Conservation (phyloP, 306 rosid genomes). For the Macrotyloma uniflorum region DNA sequence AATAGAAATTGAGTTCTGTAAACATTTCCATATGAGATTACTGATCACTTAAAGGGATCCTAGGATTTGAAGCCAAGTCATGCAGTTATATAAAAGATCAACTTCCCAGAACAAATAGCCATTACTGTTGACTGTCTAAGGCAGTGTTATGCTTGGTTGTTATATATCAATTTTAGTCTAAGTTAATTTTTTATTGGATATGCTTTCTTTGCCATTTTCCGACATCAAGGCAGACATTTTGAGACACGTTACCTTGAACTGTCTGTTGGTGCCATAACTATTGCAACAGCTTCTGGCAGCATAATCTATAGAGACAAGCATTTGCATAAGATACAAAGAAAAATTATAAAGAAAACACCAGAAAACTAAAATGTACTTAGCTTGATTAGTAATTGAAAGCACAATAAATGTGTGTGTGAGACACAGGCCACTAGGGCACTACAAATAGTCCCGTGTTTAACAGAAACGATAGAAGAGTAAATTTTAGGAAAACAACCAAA, state of each 20-base stretch:
- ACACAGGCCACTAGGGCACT: background rate
- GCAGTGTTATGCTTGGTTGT: conserved; percentile 6
- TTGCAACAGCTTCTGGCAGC: conserved; percentile 98
- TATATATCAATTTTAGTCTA: conserved; percentile 14
- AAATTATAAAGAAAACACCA: conserved; percentile 1
- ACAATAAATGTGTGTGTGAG: background rate
- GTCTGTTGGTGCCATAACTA: conserved; percentile 96
- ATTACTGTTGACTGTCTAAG: background rate
- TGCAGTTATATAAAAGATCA: background rate
- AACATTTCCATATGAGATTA: conserved; percentile 16
- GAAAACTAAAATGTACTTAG: conserved; percentile 6
- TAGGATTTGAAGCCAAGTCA: conserved; percentile 19
- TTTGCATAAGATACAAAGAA: conserved; percentile 22
- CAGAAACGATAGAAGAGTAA: background rate
- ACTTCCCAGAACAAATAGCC: background rate
- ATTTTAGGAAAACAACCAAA: conserved; percentile 31
- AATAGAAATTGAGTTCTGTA: background rate
- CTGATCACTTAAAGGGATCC: conserved; percentile 3
- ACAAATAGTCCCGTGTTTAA: background rate
- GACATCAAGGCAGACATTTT: conserved; percentile 26
- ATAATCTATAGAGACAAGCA: conserved; percentile 68
- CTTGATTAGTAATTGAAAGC: background rate
- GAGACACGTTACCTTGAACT: conserved; percentile 62
- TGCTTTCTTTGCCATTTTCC: conserved; percentile 22
- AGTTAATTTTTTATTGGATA: conserved; percentile 4